Evolutionary conservation across 345 rosid genomes (phyloP).

Genomic region (Eucalyptus marginata): DNA sequence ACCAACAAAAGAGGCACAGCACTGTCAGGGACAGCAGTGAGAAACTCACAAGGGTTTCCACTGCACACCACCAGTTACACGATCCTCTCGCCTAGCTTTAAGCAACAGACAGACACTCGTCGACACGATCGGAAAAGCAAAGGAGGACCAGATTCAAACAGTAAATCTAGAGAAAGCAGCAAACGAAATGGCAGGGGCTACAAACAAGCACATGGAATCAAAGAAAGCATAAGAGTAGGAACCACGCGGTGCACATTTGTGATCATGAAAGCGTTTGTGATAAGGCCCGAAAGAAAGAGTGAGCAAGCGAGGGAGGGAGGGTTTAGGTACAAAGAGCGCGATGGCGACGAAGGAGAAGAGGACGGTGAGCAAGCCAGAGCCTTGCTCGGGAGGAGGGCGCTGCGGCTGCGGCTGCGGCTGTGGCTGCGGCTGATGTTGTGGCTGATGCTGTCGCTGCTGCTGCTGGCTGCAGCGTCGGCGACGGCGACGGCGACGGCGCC

Average conservation of each 20-base stretch:
- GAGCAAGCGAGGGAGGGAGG: background rate
- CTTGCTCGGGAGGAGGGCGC: slow-evolving; percentile 14
- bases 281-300: background rate
- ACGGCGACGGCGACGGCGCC: background rate
- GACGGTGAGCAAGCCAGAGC: slow-evolving; percentile 12
- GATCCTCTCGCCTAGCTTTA: background rate
- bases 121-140: background rate
- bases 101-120: background rate
- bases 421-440: background rate
- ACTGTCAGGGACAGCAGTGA: background rate
- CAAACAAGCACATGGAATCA: background rate
- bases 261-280: background rate
- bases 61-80: background rate
- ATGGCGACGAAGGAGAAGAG: slow-evolving; percentile 35
- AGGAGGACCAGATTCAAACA: background rate
- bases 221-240: background rate
- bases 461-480: background rate
- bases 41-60: background rate
- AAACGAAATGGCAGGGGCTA: background rate
- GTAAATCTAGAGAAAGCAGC: background rate
- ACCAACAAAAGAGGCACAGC: background rate
- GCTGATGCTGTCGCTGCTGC: background rate
- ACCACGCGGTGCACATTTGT: background rate
- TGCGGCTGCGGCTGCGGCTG: background rate
- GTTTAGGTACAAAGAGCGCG: slow-evolving; percentile 19